Evolutionary conservation across 306 rosid genomes (phyloP).

Genomic region (Oxytropis ochrocephala): DNA sequence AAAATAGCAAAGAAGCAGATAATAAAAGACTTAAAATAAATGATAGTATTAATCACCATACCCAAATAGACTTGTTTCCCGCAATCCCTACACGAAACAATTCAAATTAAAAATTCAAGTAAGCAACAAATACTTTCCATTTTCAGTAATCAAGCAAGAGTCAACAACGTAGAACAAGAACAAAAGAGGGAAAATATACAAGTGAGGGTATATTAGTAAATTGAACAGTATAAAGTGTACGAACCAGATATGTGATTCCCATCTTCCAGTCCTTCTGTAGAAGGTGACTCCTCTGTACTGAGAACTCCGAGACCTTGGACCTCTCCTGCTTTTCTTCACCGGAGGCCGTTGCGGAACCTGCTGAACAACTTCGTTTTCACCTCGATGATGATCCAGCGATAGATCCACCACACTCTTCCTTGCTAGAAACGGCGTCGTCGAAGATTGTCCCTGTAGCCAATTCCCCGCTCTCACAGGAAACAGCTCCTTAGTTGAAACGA

Average conservation of each 20-base stretch:
- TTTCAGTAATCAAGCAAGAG: neutral
- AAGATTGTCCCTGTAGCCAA: slow-evolving; percentile 42
- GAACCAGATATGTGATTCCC: slow-evolving; percentile 99
- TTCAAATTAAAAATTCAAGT: neutral
- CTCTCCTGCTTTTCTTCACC: slow-evolving; percentile 89
- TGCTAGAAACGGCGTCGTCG: slow-evolving; percentile 40
- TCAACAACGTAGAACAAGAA: neutral
- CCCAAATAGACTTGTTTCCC: slow-evolving; percentile 98
- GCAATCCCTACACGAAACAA: slow-evolving; percentile 71
- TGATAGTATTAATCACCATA: slow-evolving; percentile 29
- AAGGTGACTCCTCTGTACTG: slow-evolving; percentile 98
- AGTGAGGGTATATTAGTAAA: neutral
- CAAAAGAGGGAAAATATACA: neutral
- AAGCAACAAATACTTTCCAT: neutral
- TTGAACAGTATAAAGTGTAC: slow-evolving; percentile 22
- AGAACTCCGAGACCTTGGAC: slow-evolving; percentile 97
- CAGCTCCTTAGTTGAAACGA: slow-evolving; percentile 50
- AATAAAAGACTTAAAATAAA: slow-evolving; percentile 18
- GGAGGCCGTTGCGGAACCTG: slow-evolving; percentile 44
- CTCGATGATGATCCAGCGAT: slow-evolving; percentile 39
- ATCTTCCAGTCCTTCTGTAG: slow-evolving; percentile 97
- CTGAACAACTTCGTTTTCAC: slow-evolving; percentile 38
- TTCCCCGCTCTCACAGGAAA: slow-evolving; percentile 47
- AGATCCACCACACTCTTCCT: slow-evolving; percentile 64
- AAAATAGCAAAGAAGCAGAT: slow-evolving; percentile 25